Evolutionary conservation across 179 eudicot genomes (phyloP), one percentile per base, ranked within the genome.

Genomic region (Patellifolia procumbens): DNA sequence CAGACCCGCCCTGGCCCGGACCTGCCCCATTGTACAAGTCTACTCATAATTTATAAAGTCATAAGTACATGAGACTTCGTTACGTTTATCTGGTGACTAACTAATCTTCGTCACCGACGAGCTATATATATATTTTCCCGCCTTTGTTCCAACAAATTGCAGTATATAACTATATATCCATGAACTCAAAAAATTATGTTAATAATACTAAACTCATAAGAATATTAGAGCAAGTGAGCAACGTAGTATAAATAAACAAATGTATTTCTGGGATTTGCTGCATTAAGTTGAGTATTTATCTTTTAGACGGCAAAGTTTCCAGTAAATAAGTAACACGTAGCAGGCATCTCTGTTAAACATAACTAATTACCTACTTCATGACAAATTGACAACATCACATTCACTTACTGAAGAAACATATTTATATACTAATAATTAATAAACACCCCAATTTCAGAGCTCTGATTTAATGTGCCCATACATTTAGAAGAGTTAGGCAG

Each of bases 251-350:
- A 56, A 10, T 20, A 67, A 67, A 67, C 70, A 67, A 37, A 9
- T 42, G 52, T 58, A 56, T 58, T 13, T 37, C 15, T 73, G 51
- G 76, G 76, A 73, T 73, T 73, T 26, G 32, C n/a, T 37, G 58
- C 73, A 69, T 31, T 69, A 63, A 63, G 43, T 63, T 19, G 20
- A 62, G 3, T 19, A 7, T 34, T 62, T 5, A 34, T n/a, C 19
- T 63, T 34, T 7, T 63, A 16, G n/a, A 34, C 68, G 45, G 22
- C 68, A 8, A 34, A 63, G 1, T 35, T 34, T 20, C 45, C 34
- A 49, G 63, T 75, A 28, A 37, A 17, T 19, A 42, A 28, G 12
- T 26, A 17, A 20, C 68, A 63, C 68, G 68, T 63, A 19, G 24
- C 43, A 39, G 45, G 45, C 28, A 63, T 63, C 5, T 34, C 13